Base-by-base conservation (phyloP, 306 rosid species). In the Mimosa bimucronata region DNA sequence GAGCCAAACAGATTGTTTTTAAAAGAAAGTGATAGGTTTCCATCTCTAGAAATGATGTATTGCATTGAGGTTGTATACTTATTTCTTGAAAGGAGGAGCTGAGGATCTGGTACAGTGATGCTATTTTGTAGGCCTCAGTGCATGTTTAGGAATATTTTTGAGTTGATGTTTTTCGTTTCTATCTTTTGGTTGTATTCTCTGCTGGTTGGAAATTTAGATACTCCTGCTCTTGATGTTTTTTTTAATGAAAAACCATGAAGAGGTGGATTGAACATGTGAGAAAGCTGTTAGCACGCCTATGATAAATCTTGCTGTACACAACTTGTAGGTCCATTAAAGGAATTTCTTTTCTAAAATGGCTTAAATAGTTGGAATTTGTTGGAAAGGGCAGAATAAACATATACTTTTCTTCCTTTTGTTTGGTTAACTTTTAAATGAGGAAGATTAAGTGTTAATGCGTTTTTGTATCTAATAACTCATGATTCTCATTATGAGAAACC, bases 331-430 rank as follows among this genome's bases (percentile, higher is more conserved):
- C 31, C 60, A 34, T 46, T 30, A 66, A 45, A 58, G 46, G 30
- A 65, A 15, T 60, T 71, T 41, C 68, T 82, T 29, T 40, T 40
- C 38, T 77, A 61, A 19, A 65, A 55, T 23, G 61, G 52, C 28
- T 65, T 23, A 29, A 67, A 38, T 66, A 31, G 71, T 78, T 83
- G 69, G 38, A 73, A 78, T 73, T 53, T 78, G 25, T 31, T 34
- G 30, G 57, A 73, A 46, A 60, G 44, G n/a, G 81, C n/a, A 40
- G 37, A 45, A 69, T 65, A 50, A 38, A 40, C 30, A 21, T 52
- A 34, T 62, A 40, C 45, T 60, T 74, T 29, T 16, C 16, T 9
- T 30, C 26, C 57, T 41, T 72, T 38, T 46, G 31, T 71, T 61
- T 71, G 68, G 18, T 38, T 34, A 18, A 34, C 41, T 18, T 31